These are phyloP conservation scores for Triticum monococcum DNA, from an alignment of 176 grass and related monocot genomes.

Conservation along the genomic window DNA sequence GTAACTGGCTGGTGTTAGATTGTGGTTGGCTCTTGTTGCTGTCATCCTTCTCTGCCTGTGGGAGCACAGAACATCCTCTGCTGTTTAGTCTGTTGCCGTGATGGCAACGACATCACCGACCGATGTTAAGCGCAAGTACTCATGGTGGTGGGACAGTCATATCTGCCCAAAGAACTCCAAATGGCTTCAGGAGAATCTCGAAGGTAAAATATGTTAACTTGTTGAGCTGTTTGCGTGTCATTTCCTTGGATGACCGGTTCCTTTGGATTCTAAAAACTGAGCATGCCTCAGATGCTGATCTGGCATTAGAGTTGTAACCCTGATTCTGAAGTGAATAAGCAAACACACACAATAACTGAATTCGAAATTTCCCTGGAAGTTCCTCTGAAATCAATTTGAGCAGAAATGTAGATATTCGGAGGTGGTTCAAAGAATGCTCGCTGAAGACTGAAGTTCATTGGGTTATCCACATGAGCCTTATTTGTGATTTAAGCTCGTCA, in stretches of 20 bases:
- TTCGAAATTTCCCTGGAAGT: background rate
- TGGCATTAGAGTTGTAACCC: background rate
- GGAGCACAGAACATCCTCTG: slow-evolving; percentile 9
- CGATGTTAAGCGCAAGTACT: slow-evolving; percentile 58
- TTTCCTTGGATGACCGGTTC: background rate
- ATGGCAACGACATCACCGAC: slow-evolving; percentile 74
- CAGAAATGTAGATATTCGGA: background rate
- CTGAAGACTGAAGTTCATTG: background rate
- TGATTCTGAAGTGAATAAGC: background rate
- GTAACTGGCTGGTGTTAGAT: slow-evolving; percentile 23
- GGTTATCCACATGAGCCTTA: background rate
- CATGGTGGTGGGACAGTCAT: slow-evolving; percentile 98
- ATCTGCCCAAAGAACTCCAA: slow-evolving; percentile 88
- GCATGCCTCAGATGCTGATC: background rate
- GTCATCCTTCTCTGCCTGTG: background rate
- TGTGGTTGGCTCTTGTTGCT: slow-evolving; percentile 1
- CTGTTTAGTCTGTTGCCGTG: slow-evolving; percentile 27
- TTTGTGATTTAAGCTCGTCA: background rate
- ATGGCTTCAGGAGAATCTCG: slow-evolving; percentile 95
- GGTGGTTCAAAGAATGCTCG: background rate
- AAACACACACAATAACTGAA: background rate
- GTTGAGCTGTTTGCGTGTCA: background rate
- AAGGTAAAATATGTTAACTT: slow-evolving; percentile 48
- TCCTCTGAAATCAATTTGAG: slow-evolving; percentile 13
- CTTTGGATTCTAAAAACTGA: background rate